Conservation (phyloP, 1,139 yeast species). For the Pichia cactophila region DNA sequence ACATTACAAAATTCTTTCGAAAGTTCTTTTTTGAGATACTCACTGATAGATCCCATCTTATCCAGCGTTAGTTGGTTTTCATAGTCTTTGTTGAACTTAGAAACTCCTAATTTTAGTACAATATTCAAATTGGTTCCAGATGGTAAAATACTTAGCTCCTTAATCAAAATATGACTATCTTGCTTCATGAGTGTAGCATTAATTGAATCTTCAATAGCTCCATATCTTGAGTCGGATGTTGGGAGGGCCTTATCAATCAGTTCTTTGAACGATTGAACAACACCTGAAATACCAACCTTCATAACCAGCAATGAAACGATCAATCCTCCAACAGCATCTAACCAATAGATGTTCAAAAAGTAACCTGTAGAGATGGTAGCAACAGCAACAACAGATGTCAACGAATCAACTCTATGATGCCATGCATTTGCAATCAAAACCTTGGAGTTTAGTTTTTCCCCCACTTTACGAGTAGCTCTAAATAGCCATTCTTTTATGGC, state of each 20-base stretch:
- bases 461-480: slow-evolving; percentile 73
- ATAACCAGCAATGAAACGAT: slow-evolving; percentile 75
- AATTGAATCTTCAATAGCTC: slow-evolving; percentile 32
- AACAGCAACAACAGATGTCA: slow-evolving; percentile 87
- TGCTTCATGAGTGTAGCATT: slow-evolving; percentile 31
- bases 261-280: slow-evolving; percentile 62
- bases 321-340: slow-evolving; percentile 88
- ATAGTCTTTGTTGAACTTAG: slow-evolving; percentile 32
- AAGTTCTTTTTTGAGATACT: slow-evolving; percentile 25
- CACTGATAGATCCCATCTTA: slow-evolving; percentile 40
- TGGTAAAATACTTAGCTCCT: slow-evolving; percentile 48
- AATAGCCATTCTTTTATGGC: slow-evolving; percentile 80
- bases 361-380: slow-evolving; percentile 83
- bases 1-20: slow-evolving; percentile 29
- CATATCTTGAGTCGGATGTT: slow-evolving; percentile 33
- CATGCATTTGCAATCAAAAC: slow-evolving; percentile 95
- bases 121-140: slow-evolving; percentile 63
- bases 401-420: slow-evolving; percentile 96
- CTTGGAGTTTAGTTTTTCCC: slow-evolving; percentile 68
- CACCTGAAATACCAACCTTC: slow-evolving; percentile 76
- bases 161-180: slow-evolving; percentile 32
- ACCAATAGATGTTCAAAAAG: slow-evolving; percentile 66
- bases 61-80: slow-evolving; percentile 36
- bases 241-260: slow-evolving; percentile 57
- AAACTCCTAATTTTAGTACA: slow-evolving; percentile 34